Conservation (phyloP, 331 rosid species). For the Erythrophleum ivorense region DNA sequence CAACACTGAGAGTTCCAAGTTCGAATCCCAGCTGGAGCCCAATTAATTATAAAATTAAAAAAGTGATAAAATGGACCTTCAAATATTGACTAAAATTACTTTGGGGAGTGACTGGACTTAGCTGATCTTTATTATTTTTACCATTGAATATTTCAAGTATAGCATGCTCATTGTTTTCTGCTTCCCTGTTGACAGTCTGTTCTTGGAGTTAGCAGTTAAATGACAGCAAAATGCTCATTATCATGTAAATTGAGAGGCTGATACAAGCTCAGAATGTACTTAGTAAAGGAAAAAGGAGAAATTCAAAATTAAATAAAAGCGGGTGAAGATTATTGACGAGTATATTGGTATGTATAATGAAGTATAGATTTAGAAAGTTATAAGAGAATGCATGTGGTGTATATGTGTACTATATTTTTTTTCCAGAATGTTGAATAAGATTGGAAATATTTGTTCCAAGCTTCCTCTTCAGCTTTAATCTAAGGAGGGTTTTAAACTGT, state of each 20-base stretch:
- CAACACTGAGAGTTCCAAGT: not conserved
- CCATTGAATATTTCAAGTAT: conserved; percentile 12
- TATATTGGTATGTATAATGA: conserved; percentile 42
- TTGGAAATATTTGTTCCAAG: not conserved
- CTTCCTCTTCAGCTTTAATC: not conserved
- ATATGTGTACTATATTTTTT: conserved; percentile 1
- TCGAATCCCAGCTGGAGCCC: not conserved
- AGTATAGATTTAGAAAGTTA: conserved; percentile 35
- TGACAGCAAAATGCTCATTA: conserved; percentile 37
- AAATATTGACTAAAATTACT: not conserved
- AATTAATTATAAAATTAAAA: not conserved
- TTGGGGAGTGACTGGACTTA: not conserved
- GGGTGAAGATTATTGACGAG: conserved; percentile 30
- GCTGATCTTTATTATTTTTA: conserved; percentile 6
- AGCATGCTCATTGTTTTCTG: conserved; percentile 27
- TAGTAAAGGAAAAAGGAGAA: conserved; percentile 24
- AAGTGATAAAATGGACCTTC: not conserved
- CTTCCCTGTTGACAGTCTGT: conserved; percentile 57
- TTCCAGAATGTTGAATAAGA: conserved; percentile 30
- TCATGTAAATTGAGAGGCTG: not conserved
- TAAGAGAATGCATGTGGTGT: conserved; percentile 25
- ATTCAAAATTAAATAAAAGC: conserved; percentile 31
- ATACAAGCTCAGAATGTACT: conserved; percentile 37
- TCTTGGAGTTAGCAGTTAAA: conserved; percentile 55
- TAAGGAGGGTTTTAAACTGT: not conserved